Conservation (phyloP, 352 stramenopile species). For the Pythium apleroticum region DNA sequence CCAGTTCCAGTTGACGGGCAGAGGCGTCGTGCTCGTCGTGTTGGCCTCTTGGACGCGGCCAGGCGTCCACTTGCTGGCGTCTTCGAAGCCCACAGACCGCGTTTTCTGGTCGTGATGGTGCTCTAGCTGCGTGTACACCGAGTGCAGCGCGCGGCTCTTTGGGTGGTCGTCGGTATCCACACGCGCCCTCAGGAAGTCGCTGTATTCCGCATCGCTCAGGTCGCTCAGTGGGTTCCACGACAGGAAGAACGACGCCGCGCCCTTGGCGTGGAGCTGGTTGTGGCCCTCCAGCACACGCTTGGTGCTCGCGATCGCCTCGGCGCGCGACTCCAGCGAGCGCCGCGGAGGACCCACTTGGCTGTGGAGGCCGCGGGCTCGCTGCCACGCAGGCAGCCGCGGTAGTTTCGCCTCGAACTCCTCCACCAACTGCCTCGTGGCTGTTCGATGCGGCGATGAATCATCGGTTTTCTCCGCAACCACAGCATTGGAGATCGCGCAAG, state of each 20-base stretch:
- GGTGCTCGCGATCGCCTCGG: conserved; percentile 44
- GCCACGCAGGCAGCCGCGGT: conserved; percentile 22
- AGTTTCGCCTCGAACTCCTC: conserved; percentile 28
- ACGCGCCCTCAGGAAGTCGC: conserved; percentile 49
- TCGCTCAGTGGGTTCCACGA: conserved; percentile 69
- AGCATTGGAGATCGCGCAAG: conserved; percentile 6
- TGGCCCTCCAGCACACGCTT: conserved; percentile 38
- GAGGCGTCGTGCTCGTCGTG: conserved; percentile 30
- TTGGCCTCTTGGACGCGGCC: conserved; percentile 20
- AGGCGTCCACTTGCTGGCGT: conserved; percentile 19
- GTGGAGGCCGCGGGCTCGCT: conserved; percentile 21
- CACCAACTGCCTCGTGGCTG: conserved; percentile 12
- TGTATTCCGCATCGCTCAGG: conserved; percentile 66
- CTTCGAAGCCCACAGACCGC: conserved; percentile 26
- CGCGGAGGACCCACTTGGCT: conserved; percentile 42
- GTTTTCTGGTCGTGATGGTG: conserved; percentile 4
- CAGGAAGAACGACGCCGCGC: conserved; percentile 50
- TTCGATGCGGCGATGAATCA: neutral
- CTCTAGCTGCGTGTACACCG: conserved; percentile 23
- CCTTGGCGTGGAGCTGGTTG: conserved; percentile 46
- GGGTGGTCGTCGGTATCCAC: conserved; percentile 30
- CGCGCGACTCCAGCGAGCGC: conserved; percentile 40
- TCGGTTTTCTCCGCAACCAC: conserved; percentile 10
- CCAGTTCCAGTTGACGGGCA: conserved; percentile 61
- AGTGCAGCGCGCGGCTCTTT: conserved; percentile 21